Conservation (phyloP, 2,329 filamentous ascomycete genomes). For the Aureobasidium subglaciale region DNA sequence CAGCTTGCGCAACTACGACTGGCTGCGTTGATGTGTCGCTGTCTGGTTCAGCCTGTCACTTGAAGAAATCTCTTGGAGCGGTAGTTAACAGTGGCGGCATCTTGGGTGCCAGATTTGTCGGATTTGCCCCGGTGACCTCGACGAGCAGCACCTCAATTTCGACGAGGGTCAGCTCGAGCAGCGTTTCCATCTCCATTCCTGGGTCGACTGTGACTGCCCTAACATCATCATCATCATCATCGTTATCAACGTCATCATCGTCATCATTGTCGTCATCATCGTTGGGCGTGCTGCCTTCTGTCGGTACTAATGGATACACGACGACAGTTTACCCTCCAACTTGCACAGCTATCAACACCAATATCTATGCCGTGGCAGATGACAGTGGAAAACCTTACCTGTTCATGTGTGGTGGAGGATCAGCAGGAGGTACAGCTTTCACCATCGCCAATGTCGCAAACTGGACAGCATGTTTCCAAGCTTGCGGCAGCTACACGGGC, state of each 20-base stretch:
- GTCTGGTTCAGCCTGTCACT: conserved; percentile 20
- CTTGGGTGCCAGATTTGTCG: conserved; percentile 24
- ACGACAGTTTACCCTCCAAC: conserved; percentile 13
- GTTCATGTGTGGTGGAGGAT: conserved; percentile 18
- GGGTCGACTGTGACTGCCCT: background rate
- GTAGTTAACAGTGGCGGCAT: conserved; percentile 19
- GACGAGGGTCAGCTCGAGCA: too few species aligned
- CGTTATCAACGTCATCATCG: background rate
- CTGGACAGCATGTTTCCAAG: conserved; percentile 21
- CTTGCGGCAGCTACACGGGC: conserved; percentile 19
- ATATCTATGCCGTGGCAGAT: conserved; percentile 16
- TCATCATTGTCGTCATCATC: background rate
- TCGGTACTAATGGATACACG: conserved; percentile 15
- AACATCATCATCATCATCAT: background rate
- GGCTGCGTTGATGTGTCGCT: conserved; percentile 23
- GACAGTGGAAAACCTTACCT: conserved; percentile 9
- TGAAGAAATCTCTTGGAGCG: conserved; percentile 19
- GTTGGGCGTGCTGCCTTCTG: background rate
- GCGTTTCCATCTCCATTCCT: too few species aligned
- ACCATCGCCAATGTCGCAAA: conserved; percentile 1
- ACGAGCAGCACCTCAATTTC: too few species aligned
- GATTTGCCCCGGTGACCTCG: background rate
- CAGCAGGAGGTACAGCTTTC: background rate
- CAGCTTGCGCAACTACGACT: conserved; percentile 19
- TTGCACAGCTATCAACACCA: conserved; percentile 16